These are phyloP conservation scores for Saccharomycopsis olivae DNA, from an alignment of 805 yeast genomes.

Conservation along the genomic window DNA sequence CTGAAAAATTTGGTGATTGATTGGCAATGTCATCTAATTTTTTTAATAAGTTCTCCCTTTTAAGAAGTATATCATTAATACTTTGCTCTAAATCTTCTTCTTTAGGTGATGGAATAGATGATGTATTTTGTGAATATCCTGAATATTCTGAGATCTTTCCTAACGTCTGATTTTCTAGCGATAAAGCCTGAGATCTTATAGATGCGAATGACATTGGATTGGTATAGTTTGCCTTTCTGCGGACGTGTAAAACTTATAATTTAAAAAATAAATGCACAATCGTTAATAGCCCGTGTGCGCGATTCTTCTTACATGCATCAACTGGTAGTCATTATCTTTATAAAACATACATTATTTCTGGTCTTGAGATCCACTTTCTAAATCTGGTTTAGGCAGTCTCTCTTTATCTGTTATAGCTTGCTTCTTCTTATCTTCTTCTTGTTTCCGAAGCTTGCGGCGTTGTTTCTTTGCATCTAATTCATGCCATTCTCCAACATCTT, in stretches of 20 bases:
- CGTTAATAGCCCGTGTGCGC: too few relatives aligned
- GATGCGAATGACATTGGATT: slow-evolving; percentile 17
- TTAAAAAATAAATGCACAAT: too few relatives aligned
- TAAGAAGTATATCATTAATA: slow-evolving; percentile 1
- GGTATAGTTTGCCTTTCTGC: too few relatives aligned
- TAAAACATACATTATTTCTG: too few relatives aligned
- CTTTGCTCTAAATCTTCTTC: slow-evolving; percentile 6
- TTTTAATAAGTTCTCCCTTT: slow-evolving; percentile 13
- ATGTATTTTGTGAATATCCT: slow-evolving; percentile 2
- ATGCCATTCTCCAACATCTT: slow-evolving; percentile 81
- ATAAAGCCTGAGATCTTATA: slow-evolving; percentile 13
- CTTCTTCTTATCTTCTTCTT: slow-evolving; percentile 12
- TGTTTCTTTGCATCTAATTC: slow-evolving; percentile 89
- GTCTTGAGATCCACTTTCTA: too few relatives aligned
- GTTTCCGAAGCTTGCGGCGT: slow-evolving; percentile 35
- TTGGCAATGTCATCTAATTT: slow-evolving; percentile 28
- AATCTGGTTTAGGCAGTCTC: background rate
- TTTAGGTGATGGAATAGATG: background rate
- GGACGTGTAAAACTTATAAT: too few relatives aligned
- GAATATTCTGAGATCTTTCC: slow-evolving; percentile 8
- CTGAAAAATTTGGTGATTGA: slow-evolving; percentile 33
- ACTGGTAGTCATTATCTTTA: too few relatives aligned
- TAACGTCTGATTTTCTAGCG: slow-evolving; percentile 17
- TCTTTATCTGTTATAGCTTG: background rate
- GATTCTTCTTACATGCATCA: too few relatives aligned